Base-by-base conservation (phyloP, 1,284 basidiomycete species). In the Microbotryomycetes sp. region DNA sequence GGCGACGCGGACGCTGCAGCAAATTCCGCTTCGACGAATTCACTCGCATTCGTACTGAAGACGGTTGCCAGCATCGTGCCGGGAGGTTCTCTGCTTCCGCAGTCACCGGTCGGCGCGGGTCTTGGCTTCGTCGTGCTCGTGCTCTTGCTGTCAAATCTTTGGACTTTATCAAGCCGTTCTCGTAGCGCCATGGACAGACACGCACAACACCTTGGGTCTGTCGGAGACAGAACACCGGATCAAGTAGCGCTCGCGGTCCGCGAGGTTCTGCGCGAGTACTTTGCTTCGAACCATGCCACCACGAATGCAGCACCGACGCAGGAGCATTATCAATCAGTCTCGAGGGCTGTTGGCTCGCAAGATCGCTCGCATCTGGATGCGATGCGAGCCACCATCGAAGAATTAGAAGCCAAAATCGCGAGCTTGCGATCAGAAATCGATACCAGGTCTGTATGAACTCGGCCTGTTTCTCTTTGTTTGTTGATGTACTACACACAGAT, bases 71-170 rank as follows among this genome's bases (percentile, higher is more conserved):
- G 45, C 30, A 45, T 31, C 15, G 53, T 49, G 4, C 31, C 52
- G 26, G 7, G 46, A 19, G 50, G 32, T 26, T 48, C 51, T 22
- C n/a, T n/a, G n/a, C n/a, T n/a, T n/a, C n/a, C n/a, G n/a, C 9
- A 49, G n/a, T 54, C 51, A 22, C 59, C 45, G 26, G 60, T 26
- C 54, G 59, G 31, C 36, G 58, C 23, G 45, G 68, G 5, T 60
- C 67, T 76, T 30, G 66, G 64, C 0, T 54, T 63, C 9, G 58
- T 76, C 48, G 73, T 77, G 54, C 50, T 70, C 31, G 49, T 75
- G 14, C 72, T 77, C 55, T 63, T 77, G 3, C n/a, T 76, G 23
- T 71, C 70, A n/a, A 77, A 77, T 63, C 50, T 77, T 19, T 76
- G 73, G 71, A 74, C 74, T 2, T 54, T 74, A 3, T 59, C 62